Percentiles rank a stretch among this genome's conserved stretches.
phyloP scores from a whole-genome alignment of 208 protist species.

The Leishmania lainsoni region DNA sequence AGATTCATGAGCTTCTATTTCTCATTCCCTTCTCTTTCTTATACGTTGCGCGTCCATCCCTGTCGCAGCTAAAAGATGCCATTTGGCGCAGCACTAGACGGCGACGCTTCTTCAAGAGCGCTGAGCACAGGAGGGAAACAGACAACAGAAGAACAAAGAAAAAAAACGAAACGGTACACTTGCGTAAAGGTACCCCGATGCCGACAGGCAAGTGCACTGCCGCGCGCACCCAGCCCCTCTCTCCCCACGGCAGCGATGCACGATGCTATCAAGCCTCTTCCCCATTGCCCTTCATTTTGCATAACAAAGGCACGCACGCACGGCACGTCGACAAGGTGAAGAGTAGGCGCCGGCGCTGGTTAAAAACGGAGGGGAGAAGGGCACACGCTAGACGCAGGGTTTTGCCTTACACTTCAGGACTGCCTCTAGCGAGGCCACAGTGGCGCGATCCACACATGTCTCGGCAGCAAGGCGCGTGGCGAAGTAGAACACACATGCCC shows the following conservation, averaged over 20 bases:
- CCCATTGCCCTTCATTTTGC: neutral
- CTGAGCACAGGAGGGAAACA: neutral
- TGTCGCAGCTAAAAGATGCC: neutral
- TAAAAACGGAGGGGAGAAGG: neutral
- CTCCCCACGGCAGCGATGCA: neutral
- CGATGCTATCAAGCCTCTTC: neutral
- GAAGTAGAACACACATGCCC: slow-evolving; percentile 21
- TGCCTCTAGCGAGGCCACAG: slow-evolving; percentile 14
- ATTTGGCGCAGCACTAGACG: neutral
- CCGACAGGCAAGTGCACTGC: neutral
- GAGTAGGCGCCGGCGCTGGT: too few relatives aligned
- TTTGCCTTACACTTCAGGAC: slow-evolving; percentile 13
- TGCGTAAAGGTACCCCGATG: neutral
- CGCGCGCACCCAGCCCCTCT: neutral
- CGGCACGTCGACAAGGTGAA: neutral
- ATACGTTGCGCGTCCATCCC: neutral
- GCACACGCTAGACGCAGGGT: neutral
- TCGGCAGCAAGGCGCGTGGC: slow-evolving; percentile 36
- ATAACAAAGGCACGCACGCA: neutral
- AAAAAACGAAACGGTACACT: neutral
- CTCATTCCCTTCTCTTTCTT: neutral
- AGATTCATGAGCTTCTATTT: neutral
- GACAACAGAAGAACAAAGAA: neutral
- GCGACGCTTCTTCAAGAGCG: neutral
- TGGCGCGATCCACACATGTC: slow-evolving; percentile 30